Evolutionary conservation across 2,329 filamentous ascomycete species (phyloP).

Genomic region (Alternaria metachromatica): DNA sequence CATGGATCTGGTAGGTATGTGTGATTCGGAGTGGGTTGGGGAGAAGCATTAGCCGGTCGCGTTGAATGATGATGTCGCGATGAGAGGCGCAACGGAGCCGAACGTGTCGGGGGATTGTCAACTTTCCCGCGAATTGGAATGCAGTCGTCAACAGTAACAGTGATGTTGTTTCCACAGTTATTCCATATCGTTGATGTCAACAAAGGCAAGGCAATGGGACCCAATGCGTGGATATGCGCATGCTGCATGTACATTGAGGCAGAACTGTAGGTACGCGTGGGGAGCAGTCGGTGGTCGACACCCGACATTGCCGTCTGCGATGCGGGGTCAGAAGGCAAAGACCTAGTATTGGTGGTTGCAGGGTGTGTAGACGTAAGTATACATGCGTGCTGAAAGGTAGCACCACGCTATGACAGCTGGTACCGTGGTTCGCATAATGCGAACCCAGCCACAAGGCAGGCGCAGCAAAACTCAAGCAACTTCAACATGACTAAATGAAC

Average conservation of each 20-base stretch:
- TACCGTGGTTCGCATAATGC: slow-evolving; percentile 17
- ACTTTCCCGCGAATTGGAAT: background rate
- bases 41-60: slow-evolving; percentile 4
- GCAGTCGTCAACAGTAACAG: background rate
- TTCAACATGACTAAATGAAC: slow-evolving; percentile 4
- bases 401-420: slow-evolving; percentile 5
- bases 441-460: slow-evolving; percentile 14
- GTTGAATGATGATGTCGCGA: background rate
- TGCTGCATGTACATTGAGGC: background rate
- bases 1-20: background rate
- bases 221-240: background rate
- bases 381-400: slow-evolving; percentile 2
- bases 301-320: slow-evolving; percentile 6
- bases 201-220: background rate
- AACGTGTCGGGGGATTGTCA: background rate
- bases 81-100: background rate
- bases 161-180: background rate
- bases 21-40: slow-evolving; percentile 1
- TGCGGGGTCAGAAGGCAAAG: slow-evolving; percentile 9
- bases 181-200: slow-evolving; percentile 2
- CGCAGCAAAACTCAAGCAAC: background rate
- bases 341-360: slow-evolving; percentile 3
- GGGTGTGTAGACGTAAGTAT: slow-evolving; percentile 2
- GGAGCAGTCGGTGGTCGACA: slow-evolving; percentile 4
- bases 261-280: background rate